Evolutionary conservation across 2,329 filamentous ascomycete genomes (phyloP).

Genomic region (Paracamarosporium sp.): DNA sequence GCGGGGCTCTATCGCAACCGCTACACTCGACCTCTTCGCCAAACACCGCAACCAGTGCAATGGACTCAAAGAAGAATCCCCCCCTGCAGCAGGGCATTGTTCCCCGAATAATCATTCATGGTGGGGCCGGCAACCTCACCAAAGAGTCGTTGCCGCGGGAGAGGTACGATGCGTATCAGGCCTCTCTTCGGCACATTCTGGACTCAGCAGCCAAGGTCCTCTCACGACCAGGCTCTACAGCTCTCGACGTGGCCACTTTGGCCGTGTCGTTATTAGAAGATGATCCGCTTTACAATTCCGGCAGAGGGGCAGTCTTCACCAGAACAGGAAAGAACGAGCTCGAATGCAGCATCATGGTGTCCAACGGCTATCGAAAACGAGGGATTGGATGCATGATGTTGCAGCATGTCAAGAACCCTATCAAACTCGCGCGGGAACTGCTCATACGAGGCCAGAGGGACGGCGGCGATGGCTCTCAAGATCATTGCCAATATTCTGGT

Average conservation of each 20-base stretch:
- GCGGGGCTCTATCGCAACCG: too few species aligned
- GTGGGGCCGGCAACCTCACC: slow-evolving; percentile 56
- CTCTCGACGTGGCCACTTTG: slow-evolving; percentile 65
- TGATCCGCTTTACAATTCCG: slow-evolving; percentile 64
- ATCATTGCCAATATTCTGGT: slow-evolving; percentile 74
- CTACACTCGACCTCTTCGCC: too few species aligned
- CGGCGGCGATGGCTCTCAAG: slow-evolving; percentile 65
- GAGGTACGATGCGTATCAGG: slow-evolving; percentile 46
- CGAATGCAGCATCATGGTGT: slow-evolving; percentile 87
- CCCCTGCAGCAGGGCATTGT: slow-evolving; percentile 16
- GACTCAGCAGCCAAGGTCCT: slow-evolving; percentile 13
- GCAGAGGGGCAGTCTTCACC: slow-evolving; percentile 85
- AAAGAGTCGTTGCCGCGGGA: slow-evolving; percentile 45
- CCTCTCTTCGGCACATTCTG: slow-evolving; percentile 24
- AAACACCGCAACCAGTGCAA: background rate
- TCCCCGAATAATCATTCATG: slow-evolving; percentile 57
- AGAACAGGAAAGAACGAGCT: slow-evolving; percentile 83
- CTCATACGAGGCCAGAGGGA: slow-evolving; percentile 71
- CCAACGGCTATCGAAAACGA: slow-evolving; percentile 73
- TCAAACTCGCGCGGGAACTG: slow-evolving; percentile 74
- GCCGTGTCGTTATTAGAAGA: slow-evolving; percentile 60
- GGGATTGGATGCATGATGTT: slow-evolving; percentile 80
- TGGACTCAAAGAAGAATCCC: background rate
- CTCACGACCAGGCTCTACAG: background rate
- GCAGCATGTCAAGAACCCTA: slow-evolving; percentile 77